Evolutionary conservation across 106 monocot genomes (phyloP), one percentile per base, ranked within the genome.

Genomic region (Amphibolis antarctica): DNA sequence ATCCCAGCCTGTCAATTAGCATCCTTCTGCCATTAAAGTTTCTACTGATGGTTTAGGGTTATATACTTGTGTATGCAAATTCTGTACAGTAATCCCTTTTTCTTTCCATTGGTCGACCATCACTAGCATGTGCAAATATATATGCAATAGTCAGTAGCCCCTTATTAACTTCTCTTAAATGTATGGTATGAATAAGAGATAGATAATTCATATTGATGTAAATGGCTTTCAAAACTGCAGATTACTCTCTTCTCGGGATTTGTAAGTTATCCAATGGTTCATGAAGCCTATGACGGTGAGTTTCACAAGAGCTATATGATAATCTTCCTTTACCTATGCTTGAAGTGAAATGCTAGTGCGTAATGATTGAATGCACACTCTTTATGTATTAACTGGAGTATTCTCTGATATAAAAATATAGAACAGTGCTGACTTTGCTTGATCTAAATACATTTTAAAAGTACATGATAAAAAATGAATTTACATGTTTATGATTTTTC

Each of bases 221-320:
- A 36, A 15, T 12, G 14, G 0, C 5, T 28, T 49, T 3, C 3
- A 49, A 28, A 13, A 15, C 57, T 82, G 84, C 83, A 96, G 94
- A 50, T 81, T 73, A 96, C 94, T 69, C 83, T 96, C 44, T 96
- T 96, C 81, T 96, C 94, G 49, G 94, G 94, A 63, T 96, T 86
- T 71, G 94, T 96, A 13, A 89, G 78, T 63, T 96, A 96, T 69
- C 86, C 76, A 27, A 89, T 86, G 84, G 89, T 96, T 47, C 81
- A 78, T 57, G 84, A 96, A 65, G 89, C 94, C 46, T 96, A 84
- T 78, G 86, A 89, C 66, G 86, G 94, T 89, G 57, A 26, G 63
- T 29, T 47, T 43, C 20, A 10, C 20, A 19, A 5, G 3, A 9
- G n/a, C 11, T 60, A 60, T 42, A 10, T 44, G 31, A 42, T 44